phyloP scores from a whole-genome alignment of 257 asterid genomes.

The Voacanga thouarsii region DNA sequence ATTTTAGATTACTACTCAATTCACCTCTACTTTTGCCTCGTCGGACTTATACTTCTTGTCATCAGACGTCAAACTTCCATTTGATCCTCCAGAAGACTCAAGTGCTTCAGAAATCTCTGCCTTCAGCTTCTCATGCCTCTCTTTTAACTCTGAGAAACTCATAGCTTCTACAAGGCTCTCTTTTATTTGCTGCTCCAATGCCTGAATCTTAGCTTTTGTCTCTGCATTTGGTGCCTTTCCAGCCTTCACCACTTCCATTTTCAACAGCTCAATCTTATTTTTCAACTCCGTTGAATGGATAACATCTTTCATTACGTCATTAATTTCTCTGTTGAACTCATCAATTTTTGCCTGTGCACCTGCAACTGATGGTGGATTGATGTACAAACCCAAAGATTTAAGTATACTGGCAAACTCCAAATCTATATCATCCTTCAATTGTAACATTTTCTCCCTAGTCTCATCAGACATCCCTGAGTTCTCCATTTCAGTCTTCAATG shows the following conservation, averaged over 20 bases:
- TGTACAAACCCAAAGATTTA: slow-evolving; percentile 46
- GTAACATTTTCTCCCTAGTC: slow-evolving; percentile 52
- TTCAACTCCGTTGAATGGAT: slow-evolving; percentile 57
- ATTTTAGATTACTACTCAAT: slow-evolving; percentile 33
- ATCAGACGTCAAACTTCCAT: slow-evolving; percentile 40
- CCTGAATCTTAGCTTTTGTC: slow-evolving; percentile 50
- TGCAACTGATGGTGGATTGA: slow-evolving; percentile 27
- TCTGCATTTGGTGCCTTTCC: slow-evolving; percentile 49
- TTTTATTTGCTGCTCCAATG: slow-evolving; percentile 55
- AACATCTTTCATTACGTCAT: slow-evolving; percentile 42
- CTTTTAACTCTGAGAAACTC: slow-evolving; percentile 44
- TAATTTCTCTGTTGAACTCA: slow-evolving; percentile 46
- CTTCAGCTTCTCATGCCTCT: slow-evolving; percentile 52
- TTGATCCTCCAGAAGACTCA: slow-evolving; percentile 40
- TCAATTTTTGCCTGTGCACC: slow-evolving; percentile 40
- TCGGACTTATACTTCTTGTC: slow-evolving; percentile 19
- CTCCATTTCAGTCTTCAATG: slow-evolving; percentile 51
- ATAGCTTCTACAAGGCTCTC: slow-evolving; percentile 48
- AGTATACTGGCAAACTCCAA: slow-evolving; percentile 47
- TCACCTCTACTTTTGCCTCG: slow-evolving; percentile 28
- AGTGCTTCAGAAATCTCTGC: slow-evolving; percentile 42
- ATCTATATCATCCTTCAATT: slow-evolving; percentile 48
- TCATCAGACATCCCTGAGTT: slow-evolving; percentile 47
- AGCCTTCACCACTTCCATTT: slow-evolving; percentile 46
- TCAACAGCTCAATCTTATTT: slow-evolving; percentile 59